A percentile compares a stretch with the other conserved stretches of the same genome.
phyloP scores from a whole-genome alignment of 83 land plant genomes.

The Thuja plicata region DNA sequence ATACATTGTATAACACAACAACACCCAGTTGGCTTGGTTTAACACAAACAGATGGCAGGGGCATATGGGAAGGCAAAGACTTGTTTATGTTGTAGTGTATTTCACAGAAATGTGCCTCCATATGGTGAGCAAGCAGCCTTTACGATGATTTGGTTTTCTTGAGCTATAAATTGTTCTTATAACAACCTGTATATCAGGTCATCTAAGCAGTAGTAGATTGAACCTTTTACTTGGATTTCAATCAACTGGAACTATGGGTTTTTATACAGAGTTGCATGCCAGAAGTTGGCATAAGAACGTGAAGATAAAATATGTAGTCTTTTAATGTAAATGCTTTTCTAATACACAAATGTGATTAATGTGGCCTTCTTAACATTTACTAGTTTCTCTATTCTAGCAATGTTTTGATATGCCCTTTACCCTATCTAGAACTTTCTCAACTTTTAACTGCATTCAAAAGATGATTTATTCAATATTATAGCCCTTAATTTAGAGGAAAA shows the following conservation, averaged over 20 bases:
- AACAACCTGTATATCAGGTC: not conserved
- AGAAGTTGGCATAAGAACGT: not conserved
- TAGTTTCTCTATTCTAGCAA: not conserved
- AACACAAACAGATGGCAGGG: not conserved
- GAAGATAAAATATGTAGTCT: not conserved
- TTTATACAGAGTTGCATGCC: not conserved
- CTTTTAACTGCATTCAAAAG: not conserved
- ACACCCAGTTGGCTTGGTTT: constrained; percentile 40
- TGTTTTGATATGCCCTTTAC: not conserved
- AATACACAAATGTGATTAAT: not conserved
- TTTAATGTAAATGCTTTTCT: not conserved
- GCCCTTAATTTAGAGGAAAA: not conserved
- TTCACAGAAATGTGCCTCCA: not conserved
- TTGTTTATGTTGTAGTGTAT: not conserved
- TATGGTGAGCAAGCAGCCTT: not conserved
- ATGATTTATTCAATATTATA: not conserved
- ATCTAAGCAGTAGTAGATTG: not conserved
- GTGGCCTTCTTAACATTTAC: not conserved
- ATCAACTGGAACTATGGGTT: not conserved
- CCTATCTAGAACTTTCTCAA: not conserved
- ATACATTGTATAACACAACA: constrained; percentile 84
- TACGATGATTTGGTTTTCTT: not conserved
- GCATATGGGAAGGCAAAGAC: not conserved
- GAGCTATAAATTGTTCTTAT: not conserved
- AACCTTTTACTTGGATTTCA: not conserved